These are phyloP conservation scores for Pythium apleroticum DNA, from an alignment of 352 stramenopile species.

Conservation along the genomic window DNA sequence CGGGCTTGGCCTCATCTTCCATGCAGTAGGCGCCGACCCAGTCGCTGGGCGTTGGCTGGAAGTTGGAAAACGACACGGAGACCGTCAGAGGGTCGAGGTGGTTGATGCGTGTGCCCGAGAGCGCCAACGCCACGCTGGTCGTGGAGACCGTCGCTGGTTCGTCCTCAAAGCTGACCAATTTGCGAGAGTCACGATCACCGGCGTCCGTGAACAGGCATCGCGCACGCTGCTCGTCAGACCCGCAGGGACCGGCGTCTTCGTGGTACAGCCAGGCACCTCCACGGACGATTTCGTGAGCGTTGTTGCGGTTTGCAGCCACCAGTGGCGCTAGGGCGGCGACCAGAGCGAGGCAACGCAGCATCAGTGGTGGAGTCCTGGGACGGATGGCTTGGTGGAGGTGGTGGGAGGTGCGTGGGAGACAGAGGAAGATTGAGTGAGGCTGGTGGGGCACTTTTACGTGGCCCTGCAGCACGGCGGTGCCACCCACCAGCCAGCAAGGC, in stretches of 20 bases:
- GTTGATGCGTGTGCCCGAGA: neutral
- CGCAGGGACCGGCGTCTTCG: constrained; percentile 3
- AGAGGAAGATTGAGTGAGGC: neutral
- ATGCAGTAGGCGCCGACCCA: constrained; percentile 27
- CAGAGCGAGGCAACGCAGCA: neutral
- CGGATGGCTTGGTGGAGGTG: neutral
- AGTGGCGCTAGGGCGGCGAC: neutral
- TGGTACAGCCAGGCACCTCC: constrained; percentile 18
- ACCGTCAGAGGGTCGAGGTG: constrained; percentile 9
- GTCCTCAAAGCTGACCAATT: neutral
- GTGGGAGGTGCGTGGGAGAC: neutral
- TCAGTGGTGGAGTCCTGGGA: neutral
- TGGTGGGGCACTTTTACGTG: neutral
- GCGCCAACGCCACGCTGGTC: neutral
- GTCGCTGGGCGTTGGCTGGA: constrained; percentile 5
- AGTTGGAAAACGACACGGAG: neutral
- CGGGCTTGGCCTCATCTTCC: constrained; percentile 11
- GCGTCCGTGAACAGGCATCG: constrained; percentile 9
- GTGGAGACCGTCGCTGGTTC: neutral
- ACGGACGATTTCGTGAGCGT: constrained; percentile 1
- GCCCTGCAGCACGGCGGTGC: neutral
- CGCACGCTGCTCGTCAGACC: neutral
- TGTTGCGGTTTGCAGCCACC: neutral
- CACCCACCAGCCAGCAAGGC: neutral
- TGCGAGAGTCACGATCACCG: neutral